Percentiles rank a stretch among this genome's conserved stretches.
These are phyloP conservation scores for Fusarium sp. DNA, from an alignment of 2,329 filamentous ascomycete species.

Conservation along the genomic window DNA sequence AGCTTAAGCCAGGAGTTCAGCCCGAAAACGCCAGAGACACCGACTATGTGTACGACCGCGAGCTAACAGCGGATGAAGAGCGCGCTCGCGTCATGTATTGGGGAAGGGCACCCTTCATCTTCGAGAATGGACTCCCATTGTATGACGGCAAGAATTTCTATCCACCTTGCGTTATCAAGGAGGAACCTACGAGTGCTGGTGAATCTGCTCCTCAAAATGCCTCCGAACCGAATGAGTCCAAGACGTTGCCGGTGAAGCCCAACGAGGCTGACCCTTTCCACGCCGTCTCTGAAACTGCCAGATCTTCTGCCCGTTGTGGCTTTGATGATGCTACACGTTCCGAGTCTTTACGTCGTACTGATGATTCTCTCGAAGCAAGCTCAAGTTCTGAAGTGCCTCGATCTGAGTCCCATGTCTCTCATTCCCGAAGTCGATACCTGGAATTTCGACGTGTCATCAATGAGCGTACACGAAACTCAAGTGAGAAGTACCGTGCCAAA, in stretches of 20 bases:
- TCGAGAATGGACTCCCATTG: conserved; percentile 67
- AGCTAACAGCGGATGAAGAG: conserved; percentile 70
- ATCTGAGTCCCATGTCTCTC: conserved; percentile 41
- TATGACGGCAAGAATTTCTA: conserved; percentile 76
- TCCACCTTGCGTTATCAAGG: conserved; percentile 65
- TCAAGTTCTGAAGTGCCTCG: conserved; percentile 41
- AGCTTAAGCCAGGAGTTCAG: conserved; percentile 59
- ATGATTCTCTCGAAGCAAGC: conserved; percentile 38
- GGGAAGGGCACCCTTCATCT: conserved; percentile 66
- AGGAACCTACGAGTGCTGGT: conserved; percentile 28
- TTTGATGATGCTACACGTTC: conserved; percentile 51
- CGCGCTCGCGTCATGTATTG: conserved; percentile 71
- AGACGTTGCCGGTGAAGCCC: conserved; percentile 1
- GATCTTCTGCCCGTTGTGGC: conserved; percentile 35
- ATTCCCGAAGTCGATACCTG: conserved; percentile 45
- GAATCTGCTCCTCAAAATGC: background rate
- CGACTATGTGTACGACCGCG: conserved; percentile 67
- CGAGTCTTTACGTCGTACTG: conserved; percentile 47
- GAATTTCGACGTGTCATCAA: conserved; percentile 44
- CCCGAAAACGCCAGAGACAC: conserved; percentile 56
- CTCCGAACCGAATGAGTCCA: conserved; percentile 2
- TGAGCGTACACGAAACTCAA: conserved; percentile 21
- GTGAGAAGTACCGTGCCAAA: conserved; percentile 19
- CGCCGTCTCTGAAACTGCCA: conserved; percentile 19
- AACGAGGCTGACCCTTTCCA: conserved; percentile 36